A percentile compares a stretch with the other conserved stretches of the same genome.
phyloP scores from a whole-genome alignment of 148 eudicot species.

The Spergularia bocconei region DNA sequence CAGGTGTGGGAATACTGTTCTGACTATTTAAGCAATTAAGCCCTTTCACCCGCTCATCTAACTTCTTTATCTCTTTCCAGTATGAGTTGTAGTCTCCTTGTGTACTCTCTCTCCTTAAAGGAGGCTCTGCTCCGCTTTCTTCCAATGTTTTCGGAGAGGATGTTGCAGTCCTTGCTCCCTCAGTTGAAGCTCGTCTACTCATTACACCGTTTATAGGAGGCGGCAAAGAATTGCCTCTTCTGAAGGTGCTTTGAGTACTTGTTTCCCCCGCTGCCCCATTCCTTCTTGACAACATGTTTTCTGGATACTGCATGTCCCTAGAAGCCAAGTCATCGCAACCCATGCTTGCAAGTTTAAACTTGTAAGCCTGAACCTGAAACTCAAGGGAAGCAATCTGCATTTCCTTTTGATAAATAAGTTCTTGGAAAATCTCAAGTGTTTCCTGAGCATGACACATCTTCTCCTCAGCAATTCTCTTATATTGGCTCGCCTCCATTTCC shows the following conservation, averaged over 20 bases:
- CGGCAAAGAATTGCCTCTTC: slow-evolving; percentile 51
- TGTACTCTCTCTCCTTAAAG: slow-evolving; percentile 28
- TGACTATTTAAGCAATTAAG: slow-evolving; percentile 24
- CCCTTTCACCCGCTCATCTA: slow-evolving; percentile 65
- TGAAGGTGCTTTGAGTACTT: slow-evolving; percentile 24
- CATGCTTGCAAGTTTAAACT: slow-evolving; percentile 60
- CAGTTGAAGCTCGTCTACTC: slow-evolving; percentile 37
- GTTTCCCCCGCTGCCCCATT: slow-evolving; percentile 35
- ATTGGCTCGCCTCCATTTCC: slow-evolving; percentile 86
- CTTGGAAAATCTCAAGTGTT: slow-evolving; percentile 63
- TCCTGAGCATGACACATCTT: slow-evolving; percentile 80
- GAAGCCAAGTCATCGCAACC: slow-evolving; percentile 53
- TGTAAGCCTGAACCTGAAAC: slow-evolving; percentile 78
- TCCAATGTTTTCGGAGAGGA: slow-evolving; percentile 29
- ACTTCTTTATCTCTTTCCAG: slow-evolving; percentile 68
- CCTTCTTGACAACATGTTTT: slow-evolving; percentile 50
- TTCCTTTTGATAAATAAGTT: slow-evolving; percentile 77
- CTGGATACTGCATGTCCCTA: slow-evolving; percentile 52
- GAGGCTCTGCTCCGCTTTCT: slow-evolving; percentile 25
- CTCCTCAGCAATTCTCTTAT: slow-evolving; percentile 88
- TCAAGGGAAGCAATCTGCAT: slow-evolving; percentile 83
- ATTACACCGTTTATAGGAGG: slow-evolving; percentile 22
- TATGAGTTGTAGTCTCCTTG: slow-evolving; percentile 46
- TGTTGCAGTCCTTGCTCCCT: slow-evolving; percentile 39
- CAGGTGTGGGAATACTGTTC: background rate